Evolutionary conservation across 2,329 filamentous ascomycete genomes (phyloP).

Genomic region (Paracorniculantispora psalliotae): DNA sequence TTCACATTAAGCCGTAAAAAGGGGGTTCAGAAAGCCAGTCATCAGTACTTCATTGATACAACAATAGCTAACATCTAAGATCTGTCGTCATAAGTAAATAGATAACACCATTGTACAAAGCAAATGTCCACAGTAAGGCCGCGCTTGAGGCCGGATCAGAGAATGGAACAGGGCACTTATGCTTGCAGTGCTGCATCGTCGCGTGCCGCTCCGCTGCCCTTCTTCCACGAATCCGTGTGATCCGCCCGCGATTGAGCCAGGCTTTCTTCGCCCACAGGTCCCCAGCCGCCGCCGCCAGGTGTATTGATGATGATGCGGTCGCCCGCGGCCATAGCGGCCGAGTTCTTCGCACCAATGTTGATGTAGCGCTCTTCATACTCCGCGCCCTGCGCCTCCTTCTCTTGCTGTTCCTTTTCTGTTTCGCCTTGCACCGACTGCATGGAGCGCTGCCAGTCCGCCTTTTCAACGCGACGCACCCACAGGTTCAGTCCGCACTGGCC

Average conservation of each 20-base stretch:
- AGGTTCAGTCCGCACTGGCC: slow-evolving; percentile 76
- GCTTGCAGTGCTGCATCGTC: slow-evolving; percentile 57
- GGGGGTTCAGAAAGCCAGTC: too few relatives aligned
- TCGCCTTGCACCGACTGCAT: slow-evolving; percentile 33
- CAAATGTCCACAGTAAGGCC: too few relatives aligned
- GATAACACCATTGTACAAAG: background rate
- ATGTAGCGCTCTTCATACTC: slow-evolving; percentile 58
- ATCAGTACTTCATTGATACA: too few relatives aligned
- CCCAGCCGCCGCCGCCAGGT: slow-evolving; percentile 77
- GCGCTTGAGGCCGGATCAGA: too few relatives aligned
- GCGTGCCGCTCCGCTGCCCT: slow-evolving; percentile 51
- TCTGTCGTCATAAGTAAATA: too few relatives aligned
- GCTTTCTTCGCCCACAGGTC: slow-evolving; percentile 53
- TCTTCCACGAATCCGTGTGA: slow-evolving; percentile 47
- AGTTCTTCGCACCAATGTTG: slow-evolving; percentile 76
- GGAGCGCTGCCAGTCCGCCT: slow-evolving; percentile 45
- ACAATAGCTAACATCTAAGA: too few relatives aligned
- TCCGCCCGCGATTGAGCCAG: slow-evolving; percentile 48
- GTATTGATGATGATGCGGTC: slow-evolving; percentile 75
- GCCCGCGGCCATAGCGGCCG: slow-evolving; percentile 67
- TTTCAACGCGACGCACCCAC: slow-evolving; percentile 73
- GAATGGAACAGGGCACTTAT: slow-evolving; percentile 25
- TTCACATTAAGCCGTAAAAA: too few relatives aligned
- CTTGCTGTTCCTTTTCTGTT: slow-evolving; percentile 20
- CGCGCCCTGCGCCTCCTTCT: slow-evolving; percentile 27